Percentiles rank a stretch among this genome's conserved stretches.
Evolutionary conservation across 2,329 filamentous ascomycete species (phyloP).

Genomic region (Talaromyces pinophilus): DNA sequence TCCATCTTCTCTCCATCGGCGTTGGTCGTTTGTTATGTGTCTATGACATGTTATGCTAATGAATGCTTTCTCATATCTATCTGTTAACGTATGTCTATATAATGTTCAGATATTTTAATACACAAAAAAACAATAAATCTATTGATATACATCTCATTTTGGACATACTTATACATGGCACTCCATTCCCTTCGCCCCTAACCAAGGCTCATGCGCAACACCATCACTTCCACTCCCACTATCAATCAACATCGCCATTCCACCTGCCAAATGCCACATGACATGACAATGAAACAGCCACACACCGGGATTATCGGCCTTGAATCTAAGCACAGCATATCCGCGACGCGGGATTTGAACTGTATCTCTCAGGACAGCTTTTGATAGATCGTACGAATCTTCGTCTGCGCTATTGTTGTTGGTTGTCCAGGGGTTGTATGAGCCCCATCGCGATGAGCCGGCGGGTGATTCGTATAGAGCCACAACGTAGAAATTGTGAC

Average conservation of each 20-base stretch:
- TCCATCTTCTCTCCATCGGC: neutral
- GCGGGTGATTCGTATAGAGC: constrained; percentile 25
- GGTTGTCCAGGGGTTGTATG: constrained; percentile 32
- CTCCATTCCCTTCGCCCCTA: constrained; percentile 2
- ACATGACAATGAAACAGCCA: constrained; percentile 56
- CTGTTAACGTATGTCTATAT: neutral
- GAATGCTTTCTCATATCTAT: neutral
- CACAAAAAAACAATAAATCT: neutral
- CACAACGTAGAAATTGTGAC: constrained; percentile 69
- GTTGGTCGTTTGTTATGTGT: neutral
- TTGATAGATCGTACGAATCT: constrained; percentile 32
- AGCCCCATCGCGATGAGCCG: constrained; percentile 26
- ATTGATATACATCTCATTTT: too few species aligned
- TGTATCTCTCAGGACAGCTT: constrained; percentile 54
- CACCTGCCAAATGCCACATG: constrained; percentile 53
- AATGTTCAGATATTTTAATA: neutral
- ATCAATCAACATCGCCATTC: constrained; percentile 48
- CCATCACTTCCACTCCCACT: constrained; percentile 28
- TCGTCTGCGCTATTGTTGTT: constrained; percentile 21
- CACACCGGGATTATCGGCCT: constrained; percentile 55
- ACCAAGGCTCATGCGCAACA: constrained; percentile 19
- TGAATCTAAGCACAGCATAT: constrained; percentile 58
- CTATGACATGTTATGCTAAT: neutral
- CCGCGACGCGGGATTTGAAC: constrained; percentile 57
- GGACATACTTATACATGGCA: constrained; percentile 13